phyloP scores from a whole-genome alignment of 139 green algal species.

The Chlamydomonas schloesseri region DNA sequence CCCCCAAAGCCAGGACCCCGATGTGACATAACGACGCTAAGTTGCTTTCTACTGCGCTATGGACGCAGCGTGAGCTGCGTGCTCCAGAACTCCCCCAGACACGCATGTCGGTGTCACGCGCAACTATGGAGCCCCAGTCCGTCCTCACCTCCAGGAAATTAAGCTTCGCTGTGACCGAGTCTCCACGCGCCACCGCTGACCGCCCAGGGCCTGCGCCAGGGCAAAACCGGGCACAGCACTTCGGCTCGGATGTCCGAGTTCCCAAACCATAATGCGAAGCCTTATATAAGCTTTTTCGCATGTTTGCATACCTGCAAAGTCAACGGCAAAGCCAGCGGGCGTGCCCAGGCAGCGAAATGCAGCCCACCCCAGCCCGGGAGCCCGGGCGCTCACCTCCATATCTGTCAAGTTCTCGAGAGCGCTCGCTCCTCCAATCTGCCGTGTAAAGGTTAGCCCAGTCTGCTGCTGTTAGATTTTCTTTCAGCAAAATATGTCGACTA shows the following conservation, averaged over 20 bases:
- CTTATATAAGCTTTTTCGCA: not conserved
- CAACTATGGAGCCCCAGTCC: too few species aligned
- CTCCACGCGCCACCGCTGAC: constrained; percentile 1
- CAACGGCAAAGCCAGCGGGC: too few species aligned
- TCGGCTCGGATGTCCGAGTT: not conserved
- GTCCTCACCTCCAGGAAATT: constrained; percentile 31
- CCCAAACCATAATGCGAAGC: not conserved
- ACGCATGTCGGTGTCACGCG: too few species aligned
- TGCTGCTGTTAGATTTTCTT: not conserved
- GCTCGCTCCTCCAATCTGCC: constrained; percentile 15
- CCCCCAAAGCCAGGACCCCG: not conserved
- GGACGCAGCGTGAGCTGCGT: too few species aligned
- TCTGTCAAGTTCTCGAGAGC: constrained; percentile 9
- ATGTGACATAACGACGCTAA: too few species aligned
- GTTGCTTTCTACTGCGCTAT: too few species aligned
- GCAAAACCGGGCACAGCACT: not conserved
- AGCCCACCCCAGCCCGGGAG: not conserved
- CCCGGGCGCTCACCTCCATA: constrained; percentile 6
- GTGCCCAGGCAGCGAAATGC: too few species aligned
- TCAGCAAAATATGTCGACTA: too few species aligned
- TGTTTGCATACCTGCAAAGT: too few species aligned
- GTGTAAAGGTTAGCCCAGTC: not conserved
- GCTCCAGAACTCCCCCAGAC: not conserved
- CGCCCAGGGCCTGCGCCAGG: not conserved
- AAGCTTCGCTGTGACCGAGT: constrained; percentile 21